Conservation (phyloP, 192 early-diverging fungal genomes). For the Umbelopsis vinacea region DNA sequence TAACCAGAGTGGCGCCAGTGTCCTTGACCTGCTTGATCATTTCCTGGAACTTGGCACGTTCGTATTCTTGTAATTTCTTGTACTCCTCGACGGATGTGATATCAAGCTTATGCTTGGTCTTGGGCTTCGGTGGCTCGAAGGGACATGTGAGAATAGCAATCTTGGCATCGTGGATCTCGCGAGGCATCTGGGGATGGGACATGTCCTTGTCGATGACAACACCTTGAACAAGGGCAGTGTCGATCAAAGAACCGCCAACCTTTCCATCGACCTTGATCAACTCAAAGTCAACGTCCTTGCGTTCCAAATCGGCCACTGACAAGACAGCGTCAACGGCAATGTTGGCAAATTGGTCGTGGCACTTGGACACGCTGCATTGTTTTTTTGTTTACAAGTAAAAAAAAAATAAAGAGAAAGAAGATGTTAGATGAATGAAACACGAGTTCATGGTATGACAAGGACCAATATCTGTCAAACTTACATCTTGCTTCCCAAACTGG, state of each 20-base stretch:
- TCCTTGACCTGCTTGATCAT: constrained; percentile 99
- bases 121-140: constrained; percentile 99
- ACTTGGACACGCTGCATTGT: constrained; percentile 93
- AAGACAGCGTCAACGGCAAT: constrained; percentile 99
- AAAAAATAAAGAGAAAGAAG: not conserved
- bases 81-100: constrained; percentile 99
- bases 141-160: constrained; percentile 99
- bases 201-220: constrained; percentile 99
- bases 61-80: constrained; percentile 95
- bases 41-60: constrained; percentile 93
- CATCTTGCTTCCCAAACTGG: constrained; percentile 98
- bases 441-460: no score
- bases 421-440: not conserved
- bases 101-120: constrained; percentile 99
- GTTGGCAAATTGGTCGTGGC: constrained; percentile 96
- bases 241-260: constrained; percentile 93
- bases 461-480: constrained; percentile 46
- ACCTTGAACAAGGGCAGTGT: constrained; percentile 93
- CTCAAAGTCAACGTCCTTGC: constrained; percentile 99
- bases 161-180: constrained; percentile 92
- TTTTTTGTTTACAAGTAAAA: no score
- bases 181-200: constrained; percentile 99
- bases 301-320: constrained; percentile 96
- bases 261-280: constrained; percentile 99
- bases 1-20: constrained; percentile 95